Base-by-base conservation (phyloP, 495 filamentous ascomycete genomes). In the Jackrogersella multiformis region DNA sequence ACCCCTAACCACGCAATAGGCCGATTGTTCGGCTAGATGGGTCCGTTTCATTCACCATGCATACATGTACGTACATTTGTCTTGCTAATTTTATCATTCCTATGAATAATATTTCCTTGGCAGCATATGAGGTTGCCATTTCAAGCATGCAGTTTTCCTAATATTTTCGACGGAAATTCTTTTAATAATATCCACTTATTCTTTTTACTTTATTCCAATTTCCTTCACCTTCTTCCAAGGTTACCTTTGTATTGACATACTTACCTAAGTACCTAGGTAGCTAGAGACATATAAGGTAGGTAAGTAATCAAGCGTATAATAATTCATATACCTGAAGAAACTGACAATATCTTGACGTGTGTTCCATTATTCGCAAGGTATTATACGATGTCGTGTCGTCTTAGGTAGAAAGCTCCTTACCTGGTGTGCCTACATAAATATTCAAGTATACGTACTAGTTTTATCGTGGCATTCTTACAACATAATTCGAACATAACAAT, bases 11-110 rank as follows among this genome's bases (percentile, higher is more conserved):
- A 52, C 26, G 42, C 30, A 52, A 51, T 24, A 58, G 51, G 23
- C 66, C 54, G 59, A 45, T 59, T 48, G 54, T 55, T 69, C 66
- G 59, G 65, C 58, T 61, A 28, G 34, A 60, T 44, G 34, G 32
- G 41, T 34, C 48, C 48, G 48, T 30, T 30, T 15, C 12, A 30
- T 18, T 18, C 23, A 30, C 45, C 45, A 12, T 48, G 26, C 42
- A 30, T 30, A 16, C 30, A 24, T 15, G 30, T 32, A 30, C 35
- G 16, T 44, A 30, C 23, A 28, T 18, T 13, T 36, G 21, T 28
- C 32, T 24, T 26, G 21, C 15, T 10, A 36, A 36, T 46, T 46
- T 48, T 39, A 28, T 39, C 24, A 30, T 26, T 34, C 6, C 20
- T 53, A 53, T 34, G 49, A 35, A 53, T 16, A 53, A 53, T 53